Percentiles rank a stretch among this genome's conserved stretches.
phyloP scores from a whole-genome alignment of 257 asterid genomes.

The Galeopsis tetrahit region DNA sequence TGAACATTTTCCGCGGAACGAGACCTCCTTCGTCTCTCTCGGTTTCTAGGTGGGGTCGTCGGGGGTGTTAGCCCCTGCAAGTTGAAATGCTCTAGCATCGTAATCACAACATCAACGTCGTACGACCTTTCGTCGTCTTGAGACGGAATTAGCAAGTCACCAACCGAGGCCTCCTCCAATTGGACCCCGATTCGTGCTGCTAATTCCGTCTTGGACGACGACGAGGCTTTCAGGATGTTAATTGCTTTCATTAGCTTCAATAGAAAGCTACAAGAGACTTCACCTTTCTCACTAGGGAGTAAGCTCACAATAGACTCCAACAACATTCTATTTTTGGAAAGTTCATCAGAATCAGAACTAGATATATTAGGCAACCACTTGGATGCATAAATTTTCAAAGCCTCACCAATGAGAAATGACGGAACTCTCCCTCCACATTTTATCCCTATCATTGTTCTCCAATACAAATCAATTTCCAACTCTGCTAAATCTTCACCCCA shows the following conservation, averaged over 20 bases:
- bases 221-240: conserved; percentile 65
- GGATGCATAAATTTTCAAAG: conserved; percentile 70
- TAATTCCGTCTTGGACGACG: conserved; percentile 70
- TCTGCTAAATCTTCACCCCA: conserved; percentile 93
- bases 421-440: conserved; percentile 78
- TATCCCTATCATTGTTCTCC: conserved; percentile 83
- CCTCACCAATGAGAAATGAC: conserved; percentile 68
- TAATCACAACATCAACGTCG: conserved; percentile 68
- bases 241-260: conserved; percentile 81
- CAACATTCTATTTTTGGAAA: conserved; percentile 61
- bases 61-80: conserved; percentile 81
- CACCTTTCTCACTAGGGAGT: conserved; percentile 70
- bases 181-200: conserved; percentile 67
- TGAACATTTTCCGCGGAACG: conserved; percentile 68
- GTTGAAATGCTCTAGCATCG: conserved; percentile 73
- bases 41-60: conserved; percentile 62
- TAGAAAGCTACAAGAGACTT: conserved; percentile 79
- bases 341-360: conserved; percentile 40
- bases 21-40: conserved; percentile 57
- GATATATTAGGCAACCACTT: conserved; percentile 70
- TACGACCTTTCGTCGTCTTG: conserved; percentile 40
- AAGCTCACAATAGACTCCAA: conserved; percentile 84
- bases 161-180: conserved; percentile 72
- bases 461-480: conserved; percentile 78
- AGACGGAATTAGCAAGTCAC: conserved; percentile 72